These are phyloP conservation scores for Penicillium malachiteum DNA, from an alignment of 495 filamentous ascomycete species.

Conservation along the genomic window DNA sequence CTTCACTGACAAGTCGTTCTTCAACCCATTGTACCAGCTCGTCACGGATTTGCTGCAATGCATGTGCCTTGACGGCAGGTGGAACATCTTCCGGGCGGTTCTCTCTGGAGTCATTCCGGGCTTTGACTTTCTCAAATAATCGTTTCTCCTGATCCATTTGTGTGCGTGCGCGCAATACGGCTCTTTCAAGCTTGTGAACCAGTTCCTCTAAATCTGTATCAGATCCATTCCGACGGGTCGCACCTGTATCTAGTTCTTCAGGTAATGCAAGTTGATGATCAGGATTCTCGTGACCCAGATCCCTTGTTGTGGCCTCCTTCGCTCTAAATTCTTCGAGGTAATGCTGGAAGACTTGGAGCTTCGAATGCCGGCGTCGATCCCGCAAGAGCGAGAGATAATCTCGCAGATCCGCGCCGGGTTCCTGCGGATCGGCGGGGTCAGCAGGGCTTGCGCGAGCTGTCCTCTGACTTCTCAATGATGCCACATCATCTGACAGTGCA, in stretches of 20 bases:
- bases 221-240: slow-evolving; percentile 1
- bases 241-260: slow-evolving; percentile 22
- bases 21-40: slow-evolving; percentile 74
- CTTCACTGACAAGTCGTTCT: slow-evolving; percentile 57
- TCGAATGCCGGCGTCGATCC: slow-evolving; percentile 53
- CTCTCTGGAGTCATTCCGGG: slow-evolving; percentile 24
- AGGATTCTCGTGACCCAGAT: slow-evolving; percentile 45
- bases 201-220: slow-evolving; percentile 46
- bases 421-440: slow-evolving; percentile 23
- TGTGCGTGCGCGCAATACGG: slow-evolving; percentile 61
- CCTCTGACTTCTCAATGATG: slow-evolving; percentile 20
- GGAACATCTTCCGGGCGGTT: slow-evolving; percentile 7
- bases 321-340: slow-evolving; percentile 38
- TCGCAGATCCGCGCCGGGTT: slow-evolving; percentile 39
- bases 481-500: slow-evolving; percentile 29
- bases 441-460: slow-evolving; percentile 10
- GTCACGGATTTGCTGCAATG: slow-evolving; percentile 56
- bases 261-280: slow-evolving; percentile 43
- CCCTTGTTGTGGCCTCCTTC: slow-evolving; percentile 45
- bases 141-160: slow-evolving; percentile 62
- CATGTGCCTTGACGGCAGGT: slow-evolving; percentile 40
- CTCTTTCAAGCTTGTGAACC: slow-evolving; percentile 61
- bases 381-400: slow-evolving; percentile 55
- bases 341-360: slow-evolving; percentile 53
- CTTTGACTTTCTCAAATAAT: slow-evolving; percentile 57